These are phyloP conservation scores for Nemania sp. DNA, from an alignment of 2,329 filamentous ascomycete genomes.

Conservation along the genomic window DNA sequence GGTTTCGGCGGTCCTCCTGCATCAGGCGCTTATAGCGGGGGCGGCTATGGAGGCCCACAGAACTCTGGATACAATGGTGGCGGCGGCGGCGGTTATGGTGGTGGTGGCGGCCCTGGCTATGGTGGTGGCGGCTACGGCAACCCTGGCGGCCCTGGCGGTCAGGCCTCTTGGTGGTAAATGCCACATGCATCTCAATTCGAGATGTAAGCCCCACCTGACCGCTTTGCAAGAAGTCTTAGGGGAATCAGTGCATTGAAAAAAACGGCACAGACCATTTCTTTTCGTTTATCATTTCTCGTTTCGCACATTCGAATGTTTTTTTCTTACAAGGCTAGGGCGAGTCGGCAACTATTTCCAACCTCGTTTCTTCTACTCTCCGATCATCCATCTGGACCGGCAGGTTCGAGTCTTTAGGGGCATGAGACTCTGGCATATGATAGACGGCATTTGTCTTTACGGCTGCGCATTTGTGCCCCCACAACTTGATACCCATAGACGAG, in stretches of 20 bases:
- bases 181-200: constrained; percentile 6
- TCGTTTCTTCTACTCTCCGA: constrained; percentile 40
- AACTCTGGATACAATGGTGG: constrained; percentile 49
- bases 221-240: neutral
- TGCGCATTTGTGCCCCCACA: constrained; percentile 36
- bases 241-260: constrained; percentile 29
- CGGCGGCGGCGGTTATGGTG: constrained; percentile 44
- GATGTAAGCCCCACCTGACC: neutral
- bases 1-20: constrained; percentile 15
- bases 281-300: constrained; percentile 21
- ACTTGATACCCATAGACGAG: constrained; percentile 45
- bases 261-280: constrained; percentile 31
- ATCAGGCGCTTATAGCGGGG: constrained; percentile 50
- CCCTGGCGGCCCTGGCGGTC: constrained; percentile 58
- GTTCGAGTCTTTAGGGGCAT: constrained; percentile 40
- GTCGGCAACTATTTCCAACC: constrained; percentile 28
- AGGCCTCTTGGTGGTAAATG: constrained; percentile 70
- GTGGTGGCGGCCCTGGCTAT: constrained; percentile 50
- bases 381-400: constrained; percentile 40
- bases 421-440: constrained; percentile 43
- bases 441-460: constrained; percentile 44
- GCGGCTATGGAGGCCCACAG: constrained; percentile 47
- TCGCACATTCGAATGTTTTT: constrained; percentile 33
- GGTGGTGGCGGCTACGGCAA: constrained; percentile 51
- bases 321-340: constrained; percentile 24